Evolutionary conservation across 2,329 filamentous ascomycete genomes (phyloP), one percentile per base, ranked within the genome.

Genomic region (Onygena corvina): DNA sequence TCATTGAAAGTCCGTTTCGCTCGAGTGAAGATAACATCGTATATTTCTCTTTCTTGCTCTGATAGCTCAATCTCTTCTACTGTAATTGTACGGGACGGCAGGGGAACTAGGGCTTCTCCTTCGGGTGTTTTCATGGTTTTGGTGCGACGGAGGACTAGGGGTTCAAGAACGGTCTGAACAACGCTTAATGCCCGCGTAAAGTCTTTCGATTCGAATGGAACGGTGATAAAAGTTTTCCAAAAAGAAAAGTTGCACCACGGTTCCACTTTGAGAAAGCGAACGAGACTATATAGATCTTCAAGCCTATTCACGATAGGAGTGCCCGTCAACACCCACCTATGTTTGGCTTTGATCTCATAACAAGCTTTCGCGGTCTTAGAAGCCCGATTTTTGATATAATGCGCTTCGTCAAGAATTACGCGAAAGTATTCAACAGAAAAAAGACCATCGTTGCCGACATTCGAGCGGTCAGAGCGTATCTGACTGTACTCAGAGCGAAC

Each of bases 211-310:
- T 98, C 92, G 56, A 98, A 98, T 0, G 92, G 92, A 1, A 94
- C 83, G 0, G 92, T 98, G 61, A 98, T 96, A 64, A 98, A 98
- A 0, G 92, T 96, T 63, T 89, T 89, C 92, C 92, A 98, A 68
- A 94, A 98, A 0, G 89, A 94, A 65, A 98, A 98, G 64, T 96
- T 96, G 60, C 84, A 92, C 92, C 92, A 98, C 0, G 92, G 92
- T 63, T 96, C 90, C 3, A 98, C 92, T 50, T 86, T 82, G 8
- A 98, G 71, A 67, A 96, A 98, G 2, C 86, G 81, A 9, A 96
- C 86, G 31, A 98, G 70, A 60, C 86, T 94, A 69, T 95, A 96
- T 11, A 98, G 71, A 65, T 96, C 92, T 64, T 96, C 90, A 0
- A 98, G 74, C 36, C 87, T 83, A 64, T 98, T 98, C 57, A 98